phyloP scores from a whole-genome alignment of 2,329 filamentous ascomycete species.

The Curvularia sp. region DNA sequence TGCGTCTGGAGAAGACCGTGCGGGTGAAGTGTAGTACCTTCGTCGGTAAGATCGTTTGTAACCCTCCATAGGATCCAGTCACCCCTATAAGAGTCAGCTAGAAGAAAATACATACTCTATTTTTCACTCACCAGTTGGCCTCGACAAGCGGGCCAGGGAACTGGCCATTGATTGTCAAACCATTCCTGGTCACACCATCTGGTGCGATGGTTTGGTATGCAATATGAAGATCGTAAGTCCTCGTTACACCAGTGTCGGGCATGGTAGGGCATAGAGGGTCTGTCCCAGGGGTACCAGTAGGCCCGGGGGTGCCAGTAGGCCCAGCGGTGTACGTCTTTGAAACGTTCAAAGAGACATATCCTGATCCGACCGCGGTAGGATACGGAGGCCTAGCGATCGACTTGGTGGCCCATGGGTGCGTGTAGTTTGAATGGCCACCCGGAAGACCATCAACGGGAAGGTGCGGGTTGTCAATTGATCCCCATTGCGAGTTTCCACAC shows the following conservation, averaged over 20 bases:
- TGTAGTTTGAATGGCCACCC: slow-evolving; percentile 12
- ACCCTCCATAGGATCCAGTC: slow-evolving; percentile 39
- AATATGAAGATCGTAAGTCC: slow-evolving; percentile 38
- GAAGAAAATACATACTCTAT: neutral
- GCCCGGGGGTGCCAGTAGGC: slow-evolving; percentile 7
- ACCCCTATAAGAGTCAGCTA: slow-evolving; percentile 29
- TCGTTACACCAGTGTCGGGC: slow-evolving; percentile 44
- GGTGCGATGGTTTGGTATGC: slow-evolving; percentile 41
- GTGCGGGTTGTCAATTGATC: slow-evolving; percentile 36
- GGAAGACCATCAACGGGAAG: slow-evolving; percentile 32
- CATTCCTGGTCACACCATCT: slow-evolving; percentile 39
- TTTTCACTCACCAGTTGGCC: slow-evolving; percentile 33
- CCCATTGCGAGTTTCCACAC: slow-evolving; percentile 42
- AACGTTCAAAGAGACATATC: slow-evolving; percentile 15
- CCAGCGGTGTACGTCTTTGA: slow-evolving; percentile 12
- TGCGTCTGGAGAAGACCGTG: slow-evolving; percentile 44
- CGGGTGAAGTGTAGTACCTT: slow-evolving; percentile 47
- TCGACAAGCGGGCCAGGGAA: slow-evolving; percentile 45
- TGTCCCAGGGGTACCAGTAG: slow-evolving; percentile 17
- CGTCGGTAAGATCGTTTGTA: slow-evolving; percentile 42
- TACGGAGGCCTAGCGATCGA: slow-evolving; percentile 8
- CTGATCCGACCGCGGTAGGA: slow-evolving; percentile 15
- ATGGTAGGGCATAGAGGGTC: slow-evolving; percentile 32
- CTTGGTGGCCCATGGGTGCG: slow-evolving; percentile 5
- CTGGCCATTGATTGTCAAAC: slow-evolving; percentile 40